Base-by-base conservation (phyloP, 192 early-diverging fungal genomes). In the Coemansia guatemalensis region DNA sequence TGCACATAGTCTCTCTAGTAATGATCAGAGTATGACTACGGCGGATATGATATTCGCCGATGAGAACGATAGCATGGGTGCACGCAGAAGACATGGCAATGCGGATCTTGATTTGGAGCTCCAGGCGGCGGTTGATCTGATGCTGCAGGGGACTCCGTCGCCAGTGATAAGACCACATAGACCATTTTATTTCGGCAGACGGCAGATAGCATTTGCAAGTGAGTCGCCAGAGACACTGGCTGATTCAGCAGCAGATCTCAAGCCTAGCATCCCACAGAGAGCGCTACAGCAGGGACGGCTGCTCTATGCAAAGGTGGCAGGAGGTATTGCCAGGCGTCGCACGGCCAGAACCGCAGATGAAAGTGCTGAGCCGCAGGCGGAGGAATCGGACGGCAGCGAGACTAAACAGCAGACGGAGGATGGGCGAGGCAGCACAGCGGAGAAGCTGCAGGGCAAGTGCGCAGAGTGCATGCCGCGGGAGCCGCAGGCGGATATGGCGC, bases 41-140 rank as follows among this genome's bases (percentile, higher is more conserved):
- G 65, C 71, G 5, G 65, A 73, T 23, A 67, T 73, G 65, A 57
- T 23, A n/a, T 56, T 67, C 9, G 25, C 60, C 1, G 70, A 71
- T 8, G 52, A 11, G 27, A 24, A 56, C 14, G 32, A 51, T 53
- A 23, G 21, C 14, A 44, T 44, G 39, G 11, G 4, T 44, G 39
- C 39, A 18, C 48, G 49, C 6, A 27, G n/a, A 20, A 18, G 25
- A 20, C 29, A 25, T 21, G 48, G 44, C 24, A 9, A 48, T 39
- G 35, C 64, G 3, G 68, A 62, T 17, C 39, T 71, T 22, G 75
- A 77, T 57, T 54, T 55, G 7, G 75, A 77, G 53, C 53, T 77
- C 27, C 74, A 77, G 21, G 69, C 65, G 1, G 74, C 74, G 2
- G 65, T 77, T 22, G 74, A 77, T 52, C 49, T 62, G 48, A 68